These are phyloP conservation scores for Komagataella pastoris DNA, from an alignment of 805 yeast genomes.

Conservation along the genomic window DNA sequence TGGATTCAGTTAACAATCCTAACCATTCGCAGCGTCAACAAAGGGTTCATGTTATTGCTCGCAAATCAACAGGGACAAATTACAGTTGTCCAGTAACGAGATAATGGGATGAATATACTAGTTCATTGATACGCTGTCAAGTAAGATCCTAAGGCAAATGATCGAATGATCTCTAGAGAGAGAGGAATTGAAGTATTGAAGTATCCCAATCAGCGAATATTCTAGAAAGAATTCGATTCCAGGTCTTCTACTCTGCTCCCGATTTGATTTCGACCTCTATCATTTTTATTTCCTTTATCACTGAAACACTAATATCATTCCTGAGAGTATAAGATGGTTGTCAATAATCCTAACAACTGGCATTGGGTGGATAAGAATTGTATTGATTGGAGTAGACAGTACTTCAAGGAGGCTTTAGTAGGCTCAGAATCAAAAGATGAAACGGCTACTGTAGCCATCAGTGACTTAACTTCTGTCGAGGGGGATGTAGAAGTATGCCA, in stretches of 20 bases:
- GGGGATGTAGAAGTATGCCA: constrained; percentile 98
- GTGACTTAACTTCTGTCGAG: constrained; percentile 46
- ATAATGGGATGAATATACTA: no score
- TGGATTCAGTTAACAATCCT: no score
- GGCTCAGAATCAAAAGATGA: constrained; percentile 28
- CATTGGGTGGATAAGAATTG: constrained; percentile 99
- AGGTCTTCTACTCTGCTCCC: background rate
- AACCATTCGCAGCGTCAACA: no score
- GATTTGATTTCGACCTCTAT: background rate
- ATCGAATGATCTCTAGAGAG: no score
- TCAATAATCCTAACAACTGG: constrained; percentile 97
- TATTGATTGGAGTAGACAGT: constrained; percentile 75
- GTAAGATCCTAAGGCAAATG: no score
- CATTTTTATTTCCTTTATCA: background rate
- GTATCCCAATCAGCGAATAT: background rate
- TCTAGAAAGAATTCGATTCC: background rate
- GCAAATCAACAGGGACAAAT: no score
- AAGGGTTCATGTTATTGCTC: no score
- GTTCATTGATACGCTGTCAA: no score
- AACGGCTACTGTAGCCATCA: constrained; percentile 19
- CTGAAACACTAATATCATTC: background rate
- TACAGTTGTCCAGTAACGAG: no score
- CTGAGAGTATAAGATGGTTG: constrained; percentile 46
- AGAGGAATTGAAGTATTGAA: no score
- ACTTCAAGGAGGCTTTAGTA: constrained; percentile 49